Evolutionary conservation across 2,329 filamentous ascomycete species (phyloP), one percentile per base, ranked within the genome.

Genomic region (Aspergillus sp.): DNA sequence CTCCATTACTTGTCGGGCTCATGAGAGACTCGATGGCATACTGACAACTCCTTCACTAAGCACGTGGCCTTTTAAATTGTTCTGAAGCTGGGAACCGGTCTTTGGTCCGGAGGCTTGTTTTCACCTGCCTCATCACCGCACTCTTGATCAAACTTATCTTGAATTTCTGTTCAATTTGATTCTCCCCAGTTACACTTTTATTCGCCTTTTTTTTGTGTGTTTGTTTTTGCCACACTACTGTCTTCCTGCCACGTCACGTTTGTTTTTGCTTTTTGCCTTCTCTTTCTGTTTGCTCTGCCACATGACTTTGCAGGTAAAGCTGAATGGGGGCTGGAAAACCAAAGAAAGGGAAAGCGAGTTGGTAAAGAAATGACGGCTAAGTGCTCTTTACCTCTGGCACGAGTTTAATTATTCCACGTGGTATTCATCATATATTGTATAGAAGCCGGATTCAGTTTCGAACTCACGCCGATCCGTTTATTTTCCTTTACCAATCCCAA

Each of bases 371-470:
- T 40, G 40, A 63, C 50, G 58, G 51, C 51, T 48, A 58, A 58
- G 51, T 58, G 51, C 40, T 54, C 52, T 45, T 41, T 50, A 51
- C 37, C 45, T 54, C 30, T 54, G 51, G 46, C 22, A 47, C 17
- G 39, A 40, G 51, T 53, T 57, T 53, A 49, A 41, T 59, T 54
- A 20, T 61, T 60, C 42, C 51, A 61, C 57, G 52, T 62, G 65
- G 60, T 68, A 65, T 69, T 69, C 61, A 69, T 68, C 60, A 67
- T 67, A 67, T 67, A 51, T 47, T 66, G 64, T 58, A 64, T 64
- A 68, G 66, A 66, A 66, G 64, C 67, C 64, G 63, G 62, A 65
- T 63, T 62, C 57, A 55, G 59, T 49, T 39, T 62, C 67, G 67
- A 66, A 65, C 67, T 60, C 60, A 65, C 63, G 61, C 65, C 66